Evolutionary conservation across 75 land plant genomes (phyloP).

Genomic region (Picea glauca): DNA sequence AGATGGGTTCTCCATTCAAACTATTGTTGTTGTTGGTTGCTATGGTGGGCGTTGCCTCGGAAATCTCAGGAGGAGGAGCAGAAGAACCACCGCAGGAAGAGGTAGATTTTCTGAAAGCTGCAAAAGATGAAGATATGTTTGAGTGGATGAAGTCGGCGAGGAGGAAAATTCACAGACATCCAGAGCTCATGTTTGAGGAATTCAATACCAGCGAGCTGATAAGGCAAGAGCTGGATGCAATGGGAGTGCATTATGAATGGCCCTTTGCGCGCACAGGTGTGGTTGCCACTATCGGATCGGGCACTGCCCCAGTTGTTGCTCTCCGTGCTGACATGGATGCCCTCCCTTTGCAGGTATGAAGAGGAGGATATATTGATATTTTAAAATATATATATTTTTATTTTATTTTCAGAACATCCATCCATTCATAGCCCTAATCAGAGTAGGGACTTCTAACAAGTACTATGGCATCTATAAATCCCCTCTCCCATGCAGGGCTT

Average conservation of each 20-base stretch:
- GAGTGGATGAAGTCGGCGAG: conserved; percentile 53
- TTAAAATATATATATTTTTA: too few species aligned
- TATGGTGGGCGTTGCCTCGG: too few species aligned
- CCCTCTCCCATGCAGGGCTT: too few species aligned
- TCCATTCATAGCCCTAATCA: too few species aligned
- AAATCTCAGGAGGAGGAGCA: too few species aligned
- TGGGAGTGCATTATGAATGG: conserved; percentile 54
- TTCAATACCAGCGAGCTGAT: conserved; percentile 56
- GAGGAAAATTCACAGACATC: conserved; percentile 61
- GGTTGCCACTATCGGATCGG: conserved; percentile 59
- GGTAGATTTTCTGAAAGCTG: conserved; percentile 25
- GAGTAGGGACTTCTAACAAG: too few species aligned
- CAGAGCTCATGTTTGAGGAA: conserved; percentile 67
- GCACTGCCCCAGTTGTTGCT: conserved; percentile 46
- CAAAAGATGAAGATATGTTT: conserved; percentile 31
- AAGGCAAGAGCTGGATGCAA: conserved; percentile 51
- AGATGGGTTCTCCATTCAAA: too few species aligned
- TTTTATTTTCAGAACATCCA: too few species aligned
- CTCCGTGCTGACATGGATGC: conserved; percentile 92
- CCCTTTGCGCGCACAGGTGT: conserved; percentile 78
- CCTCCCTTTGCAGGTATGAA: conserved; percentile 63
- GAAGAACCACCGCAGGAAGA: too few species aligned
- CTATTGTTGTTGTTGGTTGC: too few species aligned
- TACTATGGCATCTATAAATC: too few species aligned
- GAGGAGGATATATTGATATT: too few species aligned